Percentiles rank a stretch among this genome's conserved stretches.
Evolutionary conservation across 1,284 basidiomycete genomes (phyloP).

Genomic region (Phlebopus sp.): DNA sequence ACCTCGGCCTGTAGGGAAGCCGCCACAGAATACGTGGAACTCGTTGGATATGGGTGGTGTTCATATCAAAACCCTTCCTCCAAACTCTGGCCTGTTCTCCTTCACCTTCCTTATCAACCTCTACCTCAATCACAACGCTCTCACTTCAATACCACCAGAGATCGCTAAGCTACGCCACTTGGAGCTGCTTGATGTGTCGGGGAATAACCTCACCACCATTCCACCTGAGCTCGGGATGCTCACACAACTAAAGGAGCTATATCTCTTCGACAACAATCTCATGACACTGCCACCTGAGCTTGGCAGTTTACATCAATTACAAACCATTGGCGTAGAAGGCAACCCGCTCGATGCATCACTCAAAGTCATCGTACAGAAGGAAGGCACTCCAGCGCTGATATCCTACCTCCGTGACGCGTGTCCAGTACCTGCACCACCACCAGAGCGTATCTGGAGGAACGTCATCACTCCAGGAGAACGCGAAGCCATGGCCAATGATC

Average conservation of each 20-base stretch:
- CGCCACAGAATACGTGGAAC: constrained; percentile 78
- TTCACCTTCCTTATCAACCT: constrained; percentile 92
- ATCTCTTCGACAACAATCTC: constrained; percentile 94
- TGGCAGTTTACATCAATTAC: constrained; percentile 90
- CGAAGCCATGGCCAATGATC: constrained; percentile 53
- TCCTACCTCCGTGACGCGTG: constrained; percentile 87
- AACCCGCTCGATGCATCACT: constrained; percentile 86
- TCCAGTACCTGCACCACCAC: constrained; percentile 80
- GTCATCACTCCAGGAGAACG: constrained; percentile 72
- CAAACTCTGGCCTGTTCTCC: constrained; percentile 82
- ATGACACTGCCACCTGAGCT: constrained; percentile 84
- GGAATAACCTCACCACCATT: constrained; percentile 79
- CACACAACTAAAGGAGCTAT: constrained; percentile 86
- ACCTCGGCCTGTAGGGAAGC: constrained; percentile 55
- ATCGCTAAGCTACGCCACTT: constrained; percentile 86
- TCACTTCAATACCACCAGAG: constrained; percentile 78
- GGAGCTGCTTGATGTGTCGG: constrained; percentile 89
- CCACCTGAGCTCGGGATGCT: constrained; percentile 93
- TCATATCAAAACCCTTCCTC: constrained; percentile 86
- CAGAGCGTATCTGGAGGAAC: constrained; percentile 80
- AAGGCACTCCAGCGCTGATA: constrained; percentile 88
- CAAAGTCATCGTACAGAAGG: constrained; percentile 85
- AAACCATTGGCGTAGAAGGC: constrained; percentile 92
- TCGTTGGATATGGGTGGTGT: constrained; percentile 97
- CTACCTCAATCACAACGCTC: constrained; percentile 96